phyloP scores from a whole-genome alignment of 305 asterid species.

The Plantago lanceolata region DNA sequence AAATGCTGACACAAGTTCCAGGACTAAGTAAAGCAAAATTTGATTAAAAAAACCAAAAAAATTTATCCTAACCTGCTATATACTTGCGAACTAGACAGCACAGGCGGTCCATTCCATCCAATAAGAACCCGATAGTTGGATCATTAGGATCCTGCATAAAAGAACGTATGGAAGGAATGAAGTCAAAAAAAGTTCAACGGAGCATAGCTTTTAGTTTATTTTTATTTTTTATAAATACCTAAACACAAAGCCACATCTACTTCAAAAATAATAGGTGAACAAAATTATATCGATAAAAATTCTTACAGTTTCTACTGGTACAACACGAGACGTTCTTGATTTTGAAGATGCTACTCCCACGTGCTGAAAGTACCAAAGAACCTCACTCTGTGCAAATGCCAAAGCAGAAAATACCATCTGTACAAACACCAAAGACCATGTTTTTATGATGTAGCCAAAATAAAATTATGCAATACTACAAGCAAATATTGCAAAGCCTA shows the following conservation, averaged over 20 bases:
- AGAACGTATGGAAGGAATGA: constrained; percentile 13
- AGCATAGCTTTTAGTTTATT: not conserved
- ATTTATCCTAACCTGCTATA: constrained; percentile 73
- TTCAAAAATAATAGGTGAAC: constrained; percentile 4
- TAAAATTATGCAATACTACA: constrained; percentile 13
- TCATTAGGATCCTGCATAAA: constrained; percentile 86
- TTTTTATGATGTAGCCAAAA: constrained; percentile 15
- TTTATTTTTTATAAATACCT: not conserved
- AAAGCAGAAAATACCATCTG: constrained; percentile 99
- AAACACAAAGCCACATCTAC: constrained; percentile 17
- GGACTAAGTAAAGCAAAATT: constrained; percentile 1
- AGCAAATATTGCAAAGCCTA: not conserved
- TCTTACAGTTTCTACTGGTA: constrained; percentile 91
- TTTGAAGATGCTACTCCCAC: constrained; percentile 78
- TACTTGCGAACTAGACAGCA: constrained; percentile 97
- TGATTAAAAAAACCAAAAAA: constrained; percentile 9
- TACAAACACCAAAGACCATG: constrained; percentile 31
- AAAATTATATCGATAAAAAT: constrained; percentile 17
- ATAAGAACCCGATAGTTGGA: constrained; percentile 91
- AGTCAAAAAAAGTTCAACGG: constrained; percentile 17
- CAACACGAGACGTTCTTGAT: constrained; percentile 68
- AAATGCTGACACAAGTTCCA: constrained; percentile 22
- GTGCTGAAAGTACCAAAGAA: constrained; percentile 93
- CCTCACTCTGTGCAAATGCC: constrained; percentile 97
- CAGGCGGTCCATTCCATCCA: constrained; percentile 96